Evolutionary conservation across 495 filamentous ascomycete species (phyloP).

Genomic region (Hyaloscypha hepaticicola): DNA sequence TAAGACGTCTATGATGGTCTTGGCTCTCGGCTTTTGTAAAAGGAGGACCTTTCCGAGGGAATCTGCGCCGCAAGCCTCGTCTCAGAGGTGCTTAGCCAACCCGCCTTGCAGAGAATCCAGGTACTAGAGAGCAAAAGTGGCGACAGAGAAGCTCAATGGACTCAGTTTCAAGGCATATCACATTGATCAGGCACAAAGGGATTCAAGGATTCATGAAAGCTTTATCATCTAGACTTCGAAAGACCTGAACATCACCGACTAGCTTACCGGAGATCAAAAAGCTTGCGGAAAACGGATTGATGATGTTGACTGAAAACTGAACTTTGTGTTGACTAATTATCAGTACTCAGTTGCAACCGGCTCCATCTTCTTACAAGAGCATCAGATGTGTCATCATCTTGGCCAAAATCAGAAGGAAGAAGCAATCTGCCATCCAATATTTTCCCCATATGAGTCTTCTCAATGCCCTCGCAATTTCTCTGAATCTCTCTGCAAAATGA

Average conservation of each 20-base stretch:
- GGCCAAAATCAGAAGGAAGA: not conserved
- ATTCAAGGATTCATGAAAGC: too few relatives aligned
- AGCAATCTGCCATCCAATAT: slow-evolving; percentile 44
- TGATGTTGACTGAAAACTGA: too few relatives aligned
- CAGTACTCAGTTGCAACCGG: too few relatives aligned
- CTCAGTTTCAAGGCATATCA: too few relatives aligned
- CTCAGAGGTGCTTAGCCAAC: not conserved
- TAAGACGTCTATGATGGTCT: too few relatives aligned
- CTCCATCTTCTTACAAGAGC: not conserved
- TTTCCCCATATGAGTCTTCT: slow-evolving; percentile 56
- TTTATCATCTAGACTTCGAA: too few relatives aligned
- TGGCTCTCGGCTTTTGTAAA: not conserved
- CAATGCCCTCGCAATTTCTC: slow-evolving; percentile 47
- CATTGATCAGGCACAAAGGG: slow-evolving; percentile 3
- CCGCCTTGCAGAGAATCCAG: slow-evolving; percentile 13
- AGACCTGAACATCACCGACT: too few relatives aligned
- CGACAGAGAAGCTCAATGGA: too few relatives aligned
- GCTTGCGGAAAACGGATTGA: too few relatives aligned
- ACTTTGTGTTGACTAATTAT: too few relatives aligned
- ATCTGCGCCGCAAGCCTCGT: slow-evolving; percentile 39
- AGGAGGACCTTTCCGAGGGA: slow-evolving; percentile 52
- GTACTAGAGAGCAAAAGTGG: slow-evolving; percentile 20
- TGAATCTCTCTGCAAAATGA: slow-evolving; percentile 36
- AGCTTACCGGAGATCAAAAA: too few relatives aligned
- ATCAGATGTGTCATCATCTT: not conserved